Conservation (phyloP, 176 grass and related monocot genomes). For the Raddia guianensis region DNA sequence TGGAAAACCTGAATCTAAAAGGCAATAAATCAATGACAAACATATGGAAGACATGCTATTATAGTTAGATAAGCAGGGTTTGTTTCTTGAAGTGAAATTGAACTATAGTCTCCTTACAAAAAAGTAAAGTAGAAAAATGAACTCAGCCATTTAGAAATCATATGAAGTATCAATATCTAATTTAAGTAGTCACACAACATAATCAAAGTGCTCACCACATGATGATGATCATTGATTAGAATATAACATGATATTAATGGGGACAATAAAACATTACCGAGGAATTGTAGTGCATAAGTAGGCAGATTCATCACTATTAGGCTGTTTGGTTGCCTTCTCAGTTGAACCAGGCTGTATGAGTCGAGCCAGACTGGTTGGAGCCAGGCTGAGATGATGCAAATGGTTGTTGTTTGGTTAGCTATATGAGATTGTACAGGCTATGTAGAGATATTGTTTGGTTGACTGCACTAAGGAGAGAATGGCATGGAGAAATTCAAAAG, state of each 20-base stretch:
- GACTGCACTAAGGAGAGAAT: too few species aligned
- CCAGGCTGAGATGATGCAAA: too few species aligned
- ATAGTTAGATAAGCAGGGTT: conserved; percentile 6
- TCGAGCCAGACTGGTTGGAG: too few species aligned
- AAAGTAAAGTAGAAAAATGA: not conserved
- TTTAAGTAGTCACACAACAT: not conserved
- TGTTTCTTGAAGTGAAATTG: not conserved
- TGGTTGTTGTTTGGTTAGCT: too few species aligned
- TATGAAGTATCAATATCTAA: not conserved
- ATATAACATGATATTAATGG: not conserved
- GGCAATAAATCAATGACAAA: not conserved
- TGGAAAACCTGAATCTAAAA: too few species aligned
- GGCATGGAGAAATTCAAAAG: too few species aligned
- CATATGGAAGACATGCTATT: not conserved
- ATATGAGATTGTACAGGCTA: too few species aligned
- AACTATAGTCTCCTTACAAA: not conserved
- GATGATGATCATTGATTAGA: not conserved
- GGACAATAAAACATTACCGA: conserved; percentile 55
- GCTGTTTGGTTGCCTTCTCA: too few species aligned
- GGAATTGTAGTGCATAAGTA: conserved; percentile 87
- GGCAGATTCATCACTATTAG: conserved; percentile 97
- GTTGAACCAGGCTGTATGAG: too few species aligned
- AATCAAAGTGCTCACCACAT: not conserved
- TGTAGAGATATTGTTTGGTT: too few species aligned
- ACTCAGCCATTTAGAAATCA: conserved; percentile 1